phyloP scores from a whole-genome alignment of 2,329 filamentous ascomycete genomes.

The Fusarium torreyae region DNA sequence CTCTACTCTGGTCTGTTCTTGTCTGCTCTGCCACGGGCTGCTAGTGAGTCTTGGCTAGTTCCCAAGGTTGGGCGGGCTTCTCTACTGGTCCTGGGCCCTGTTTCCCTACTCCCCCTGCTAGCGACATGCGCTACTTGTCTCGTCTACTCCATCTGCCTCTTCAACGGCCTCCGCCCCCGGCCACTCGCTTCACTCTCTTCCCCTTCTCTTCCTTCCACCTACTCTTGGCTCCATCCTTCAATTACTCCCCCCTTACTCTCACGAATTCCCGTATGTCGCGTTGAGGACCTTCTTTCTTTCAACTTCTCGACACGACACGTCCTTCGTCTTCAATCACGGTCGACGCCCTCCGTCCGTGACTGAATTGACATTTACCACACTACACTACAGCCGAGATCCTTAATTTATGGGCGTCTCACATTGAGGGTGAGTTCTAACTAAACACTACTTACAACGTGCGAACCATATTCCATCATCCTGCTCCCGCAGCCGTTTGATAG shows the following conservation, averaged over 20 bases:
- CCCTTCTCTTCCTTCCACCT: constrained; percentile 27
- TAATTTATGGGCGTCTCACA: constrained; percentile 34
- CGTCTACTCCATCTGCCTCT: constrained; percentile 40
- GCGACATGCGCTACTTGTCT: constrained; percentile 38
- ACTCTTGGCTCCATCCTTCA: constrained; percentile 20
- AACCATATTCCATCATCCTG: constrained; percentile 16
- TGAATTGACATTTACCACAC: constrained; percentile 27
- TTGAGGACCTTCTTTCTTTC: constrained; percentile 36
- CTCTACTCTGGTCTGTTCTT: constrained; percentile 9
- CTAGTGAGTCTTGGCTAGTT: constrained; percentile 5
- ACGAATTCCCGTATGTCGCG: constrained; percentile 39
- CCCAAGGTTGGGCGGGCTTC: constrained; percentile 9
- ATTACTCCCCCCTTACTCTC: constrained; percentile 16
- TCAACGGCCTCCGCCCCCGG: constrained; percentile 49
- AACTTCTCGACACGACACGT: constrained; percentile 23
- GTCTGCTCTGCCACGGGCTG: constrained; percentile 3
- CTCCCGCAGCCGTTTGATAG: constrained; percentile 5
- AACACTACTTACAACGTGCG: constrained; percentile 18
- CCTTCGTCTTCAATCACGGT: constrained; percentile 28
- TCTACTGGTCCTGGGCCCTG: constrained; percentile 25
- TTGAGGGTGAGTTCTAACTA: constrained; percentile 41
- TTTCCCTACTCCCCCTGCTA: constrained; percentile 32
- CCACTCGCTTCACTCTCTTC: constrained; percentile 33
- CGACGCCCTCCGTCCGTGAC: constrained; percentile 31
- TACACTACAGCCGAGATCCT: constrained; percentile 20